Conservation (phyloP, 306 rosid species). For the Gastrolobium bilobum region DNA sequence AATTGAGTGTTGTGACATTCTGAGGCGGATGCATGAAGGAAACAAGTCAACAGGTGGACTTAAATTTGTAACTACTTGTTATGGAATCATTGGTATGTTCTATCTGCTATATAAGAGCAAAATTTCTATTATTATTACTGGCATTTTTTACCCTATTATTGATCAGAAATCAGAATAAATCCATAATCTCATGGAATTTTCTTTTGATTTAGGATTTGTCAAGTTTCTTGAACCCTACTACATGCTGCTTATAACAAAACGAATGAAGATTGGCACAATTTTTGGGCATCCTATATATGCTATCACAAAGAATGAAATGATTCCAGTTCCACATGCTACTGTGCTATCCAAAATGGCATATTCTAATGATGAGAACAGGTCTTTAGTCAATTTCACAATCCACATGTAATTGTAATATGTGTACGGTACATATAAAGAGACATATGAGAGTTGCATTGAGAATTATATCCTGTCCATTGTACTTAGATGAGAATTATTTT, state of each 20-base stretch:
- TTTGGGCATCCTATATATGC: conserved; percentile 88
- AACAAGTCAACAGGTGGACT: conserved; percentile 92
- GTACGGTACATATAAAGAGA: conserved; percentile 68
- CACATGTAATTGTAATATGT: conserved; percentile 87
- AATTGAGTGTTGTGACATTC: conserved; percentile 83
- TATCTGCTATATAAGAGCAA: conserved; percentile 28
- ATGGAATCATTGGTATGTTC: conserved; percentile 90
- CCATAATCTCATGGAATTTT: conserved; percentile 45
- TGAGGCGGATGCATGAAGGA: conserved; percentile 89
- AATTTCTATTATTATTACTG: background rate
- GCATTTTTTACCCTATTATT: conserved; percentile 30
- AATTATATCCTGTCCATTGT: conserved; percentile 65
- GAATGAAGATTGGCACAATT: conserved; percentile 88
- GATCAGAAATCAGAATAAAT: conserved; percentile 2
- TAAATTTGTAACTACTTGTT: conserved; percentile 85
- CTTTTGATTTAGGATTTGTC: conserved; percentile 77
- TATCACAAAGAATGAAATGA: conserved; percentile 85
- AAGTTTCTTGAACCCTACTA: conserved; percentile 95
- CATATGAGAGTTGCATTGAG: conserved; percentile 69
- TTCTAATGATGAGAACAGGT: conserved; percentile 99
- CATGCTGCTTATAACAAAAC: conserved; percentile 85
- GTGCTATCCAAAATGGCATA: conserved; percentile 82
- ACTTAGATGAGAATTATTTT: conserved; percentile 58
- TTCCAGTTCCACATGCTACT: conserved; percentile 84
- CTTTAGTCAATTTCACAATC: conserved; percentile 78